Base-by-base conservation (phyloP, 176 grass and related monocot species). In the Zoysia japonica region DNA sequence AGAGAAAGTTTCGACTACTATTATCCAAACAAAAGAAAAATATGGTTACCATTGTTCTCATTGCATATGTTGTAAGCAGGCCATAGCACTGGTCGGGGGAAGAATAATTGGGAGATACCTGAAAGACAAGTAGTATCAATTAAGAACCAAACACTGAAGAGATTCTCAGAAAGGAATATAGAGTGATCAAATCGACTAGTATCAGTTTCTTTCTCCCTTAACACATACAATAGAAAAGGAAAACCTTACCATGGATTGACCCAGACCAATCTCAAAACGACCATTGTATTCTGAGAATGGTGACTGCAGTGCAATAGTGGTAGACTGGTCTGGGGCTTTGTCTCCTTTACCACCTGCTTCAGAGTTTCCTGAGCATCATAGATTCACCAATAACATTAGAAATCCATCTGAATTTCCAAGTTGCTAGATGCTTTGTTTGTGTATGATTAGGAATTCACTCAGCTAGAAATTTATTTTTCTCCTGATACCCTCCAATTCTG, bases 71-170 rank as follows among this genome's bases (percentile, higher is more conserved):
- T 44, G 84, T 52, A 89, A 93, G 86, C 6, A 93, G 49, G 11
- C 96, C 92, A 82, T 95, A 93, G 80, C 82, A 93, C 82, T 89
- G 96, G 8, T 91, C 92, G 46, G 61, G 76, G 80, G 74, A 89
- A 75, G 90, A 74, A 59, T 95, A 85, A 72, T 76, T 84, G 43
- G 86, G 47, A 85, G 74, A 67, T 47, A 93, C 87, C 92, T 96
- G 79, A 78, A 93, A 80, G 45, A 67, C 9, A 71, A 40, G 11
- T 12, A 8, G 28, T 28, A 28, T 57, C 7, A 57, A 6, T 57
- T 57, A 57, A 17, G 55, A 57, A 57, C 55, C 55, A 57, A 6
- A 57, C 17, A 49, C 47, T 57, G 55, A 8, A 57, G 17, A 57
- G 19, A 17, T 57, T 9, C 55, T 19, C 55, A 8, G 17, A 57